These are phyloP conservation scores for Posidonia australis DNA, from an alignment of 106 monocot species.

Conservation along the genomic window DNA sequence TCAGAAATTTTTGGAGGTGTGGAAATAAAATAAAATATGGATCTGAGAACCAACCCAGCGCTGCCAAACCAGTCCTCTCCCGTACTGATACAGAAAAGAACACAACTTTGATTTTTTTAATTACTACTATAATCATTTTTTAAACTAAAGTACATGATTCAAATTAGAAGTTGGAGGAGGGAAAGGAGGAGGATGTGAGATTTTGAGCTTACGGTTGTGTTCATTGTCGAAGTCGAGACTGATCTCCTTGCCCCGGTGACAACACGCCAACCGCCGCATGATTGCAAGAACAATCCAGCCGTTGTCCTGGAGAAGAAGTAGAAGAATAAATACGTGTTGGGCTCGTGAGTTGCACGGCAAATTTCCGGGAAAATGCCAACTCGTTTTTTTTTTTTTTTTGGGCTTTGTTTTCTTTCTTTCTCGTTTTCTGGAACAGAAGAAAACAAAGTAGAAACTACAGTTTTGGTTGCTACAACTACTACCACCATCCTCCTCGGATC, in stretches of 20 bases:
- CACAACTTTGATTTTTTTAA: neutral
- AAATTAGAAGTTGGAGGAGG: neutral
- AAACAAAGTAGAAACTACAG: no score
- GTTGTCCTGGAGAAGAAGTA: neutral
- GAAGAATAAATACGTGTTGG: neutral
- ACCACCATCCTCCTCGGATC: no score
- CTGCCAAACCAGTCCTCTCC: no score
- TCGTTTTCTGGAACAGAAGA: no score
- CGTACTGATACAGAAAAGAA: no score
- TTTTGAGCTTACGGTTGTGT: constrained; percentile 9
- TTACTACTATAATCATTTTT: neutral
- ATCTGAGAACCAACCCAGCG: no score
- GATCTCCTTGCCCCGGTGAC: constrained; percentile 11
- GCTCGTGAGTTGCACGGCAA: no score
- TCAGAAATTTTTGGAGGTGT: neutral
- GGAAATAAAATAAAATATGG: no score
- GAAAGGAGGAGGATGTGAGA: neutral
- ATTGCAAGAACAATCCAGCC: neutral
- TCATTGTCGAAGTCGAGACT: constrained; percentile 24
- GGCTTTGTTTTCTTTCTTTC: no score
- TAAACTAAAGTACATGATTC: neutral
- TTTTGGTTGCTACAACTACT: no score
- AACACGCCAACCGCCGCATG: constrained; percentile 19
- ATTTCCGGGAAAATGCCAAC: no score
- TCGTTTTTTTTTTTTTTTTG: no score